Conservation (phyloP, 306 rosid genomes). For the Dryas drummondii region DNA sequence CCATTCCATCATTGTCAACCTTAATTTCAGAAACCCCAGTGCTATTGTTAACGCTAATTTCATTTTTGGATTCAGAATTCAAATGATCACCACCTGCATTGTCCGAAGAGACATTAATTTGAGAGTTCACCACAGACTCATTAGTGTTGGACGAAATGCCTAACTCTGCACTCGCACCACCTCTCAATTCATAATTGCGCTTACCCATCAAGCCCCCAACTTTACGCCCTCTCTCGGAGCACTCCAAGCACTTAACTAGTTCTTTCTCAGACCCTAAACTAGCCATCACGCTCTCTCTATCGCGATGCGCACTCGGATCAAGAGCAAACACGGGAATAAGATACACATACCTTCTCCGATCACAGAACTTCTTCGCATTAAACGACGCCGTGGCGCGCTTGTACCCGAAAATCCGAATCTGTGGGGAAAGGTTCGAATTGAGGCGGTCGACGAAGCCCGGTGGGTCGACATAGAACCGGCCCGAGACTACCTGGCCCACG, state of each 20-base stretch:
- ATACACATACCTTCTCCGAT: constrained; percentile 91
- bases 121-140: constrained; percentile 26
- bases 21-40: constrained; percentile 29
- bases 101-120: constrained; percentile 1
- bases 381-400: constrained; percentile 84
- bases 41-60: not conserved
- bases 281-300: constrained; percentile 88
- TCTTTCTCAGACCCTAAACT: constrained; percentile 79
- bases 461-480: constrained; percentile 86
- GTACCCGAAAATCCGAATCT: constrained; percentile 80
- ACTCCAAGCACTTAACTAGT: constrained; percentile 69
- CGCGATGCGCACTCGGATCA: constrained; percentile 76
- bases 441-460: constrained; percentile 92
- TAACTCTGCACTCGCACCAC: constrained; percentile 30
- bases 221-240: constrained; percentile 91
- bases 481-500: constrained; percentile 91
- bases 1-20: constrained; percentile 30
- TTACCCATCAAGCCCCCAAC: constrained; percentile 71
- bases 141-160: constrained; percentile 38
- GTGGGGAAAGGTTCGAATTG: constrained; percentile 67
- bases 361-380: constrained; percentile 91
- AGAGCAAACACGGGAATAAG: constrained; percentile 85
- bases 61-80: not conserved
- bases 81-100: not conserved
- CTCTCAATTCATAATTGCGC: constrained; percentile 44